phyloP scores from a whole-genome alignment of 2,329 filamentous ascomycete genomes.

The Sporothrix pallida region DNA sequence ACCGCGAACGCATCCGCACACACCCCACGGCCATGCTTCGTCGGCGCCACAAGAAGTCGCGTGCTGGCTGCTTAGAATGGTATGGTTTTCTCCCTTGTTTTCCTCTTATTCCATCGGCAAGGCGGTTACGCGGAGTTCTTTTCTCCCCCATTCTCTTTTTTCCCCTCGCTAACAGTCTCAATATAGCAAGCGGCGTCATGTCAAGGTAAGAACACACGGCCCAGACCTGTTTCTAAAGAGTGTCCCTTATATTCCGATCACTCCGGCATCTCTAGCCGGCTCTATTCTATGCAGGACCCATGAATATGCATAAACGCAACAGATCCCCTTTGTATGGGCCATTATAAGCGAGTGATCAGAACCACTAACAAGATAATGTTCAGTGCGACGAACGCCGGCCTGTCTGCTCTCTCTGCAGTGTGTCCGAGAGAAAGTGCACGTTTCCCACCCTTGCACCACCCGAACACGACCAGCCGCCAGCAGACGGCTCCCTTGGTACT shows the following conservation, averaged over 20 bases:
- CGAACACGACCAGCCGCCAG: slow-evolving; percentile 10
- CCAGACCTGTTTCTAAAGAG: neutral
- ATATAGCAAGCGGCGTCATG: slow-evolving; percentile 43
- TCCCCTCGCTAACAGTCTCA: neutral
- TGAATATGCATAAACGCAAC: neutral
- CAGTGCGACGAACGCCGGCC: slow-evolving; percentile 45
- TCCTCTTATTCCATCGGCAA: neutral
- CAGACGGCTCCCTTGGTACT: neutral
- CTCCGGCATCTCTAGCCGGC: neutral
- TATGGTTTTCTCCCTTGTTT: slow-evolving; percentile 25
- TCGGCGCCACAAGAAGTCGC: slow-evolving; percentile 46
- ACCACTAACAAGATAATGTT: neutral
- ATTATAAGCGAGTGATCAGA: neutral
- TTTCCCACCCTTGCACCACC: slow-evolving; percentile 34
- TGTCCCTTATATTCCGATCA: neutral
- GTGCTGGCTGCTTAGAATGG: slow-evolving; percentile 44
- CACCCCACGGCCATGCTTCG: slow-evolving; percentile 36
- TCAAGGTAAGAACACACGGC: slow-evolving; percentile 41
- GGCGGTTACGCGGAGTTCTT: neutral
- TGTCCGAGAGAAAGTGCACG: slow-evolving; percentile 42
- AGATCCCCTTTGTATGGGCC: neutral
- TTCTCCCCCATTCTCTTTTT: neutral
- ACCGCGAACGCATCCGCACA: neutral
- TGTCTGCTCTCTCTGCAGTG: slow-evolving; percentile 41
- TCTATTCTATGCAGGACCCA: neutral